A percentile compares a stretch with the other conserved stretches of the same genome.
These are phyloP conservation scores for Tremellales sp. DNA, from an alignment of 1,284 basidiomycete genomes.

Conservation along the genomic window DNA sequence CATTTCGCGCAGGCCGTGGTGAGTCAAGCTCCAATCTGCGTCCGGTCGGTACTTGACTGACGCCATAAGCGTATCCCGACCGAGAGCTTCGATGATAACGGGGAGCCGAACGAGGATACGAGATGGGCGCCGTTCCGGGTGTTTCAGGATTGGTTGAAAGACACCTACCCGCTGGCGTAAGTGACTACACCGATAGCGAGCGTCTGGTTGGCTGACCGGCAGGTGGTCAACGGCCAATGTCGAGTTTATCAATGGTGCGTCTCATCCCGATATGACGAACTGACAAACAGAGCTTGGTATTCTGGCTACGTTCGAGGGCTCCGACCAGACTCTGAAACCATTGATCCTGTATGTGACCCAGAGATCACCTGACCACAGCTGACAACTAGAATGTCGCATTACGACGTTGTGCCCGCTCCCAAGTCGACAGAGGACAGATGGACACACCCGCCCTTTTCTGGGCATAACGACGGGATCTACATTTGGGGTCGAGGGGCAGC, in stretches of 20 bases:
- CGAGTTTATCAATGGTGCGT: slow-evolving; percentile 49
- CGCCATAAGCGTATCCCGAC: slow-evolving; percentile 38
- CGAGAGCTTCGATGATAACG: slow-evolving; percentile 46
- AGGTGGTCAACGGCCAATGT: slow-evolving; percentile 35
- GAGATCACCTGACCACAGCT: not conserved
- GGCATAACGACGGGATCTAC: slow-evolving; percentile 38
- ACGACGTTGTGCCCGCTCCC: slow-evolving; percentile 48
- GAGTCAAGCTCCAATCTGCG: slow-evolving; percentile 11
- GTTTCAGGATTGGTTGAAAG: slow-evolving; percentile 43
- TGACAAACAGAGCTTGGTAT: slow-evolving; percentile 41
- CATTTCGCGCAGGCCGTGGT: slow-evolving; percentile 39
- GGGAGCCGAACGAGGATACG: slow-evolving; percentile 43
- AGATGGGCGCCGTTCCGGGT: slow-evolving; percentile 46
- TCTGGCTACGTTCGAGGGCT: slow-evolving; percentile 50
- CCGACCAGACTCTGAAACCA: slow-evolving; percentile 50
- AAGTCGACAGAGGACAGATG: slow-evolving; percentile 41
- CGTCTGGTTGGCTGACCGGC: not conserved
- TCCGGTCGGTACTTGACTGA: not conserved
- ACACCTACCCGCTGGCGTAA: slow-evolving; percentile 39
- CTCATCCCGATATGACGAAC: not conserved
- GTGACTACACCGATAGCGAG: slow-evolving; percentile 5
- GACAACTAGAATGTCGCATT: slow-evolving; percentile 40
- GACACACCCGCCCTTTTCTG: slow-evolving; percentile 46
- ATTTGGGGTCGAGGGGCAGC: slow-evolving; percentile 47
- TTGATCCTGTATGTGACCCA: slow-evolving; percentile 36